Evolutionary conservation across 169 alveolate genomes (phyloP), one percentile per base, ranked within the genome.

Genomic region (Eimeria tenella): DNA sequence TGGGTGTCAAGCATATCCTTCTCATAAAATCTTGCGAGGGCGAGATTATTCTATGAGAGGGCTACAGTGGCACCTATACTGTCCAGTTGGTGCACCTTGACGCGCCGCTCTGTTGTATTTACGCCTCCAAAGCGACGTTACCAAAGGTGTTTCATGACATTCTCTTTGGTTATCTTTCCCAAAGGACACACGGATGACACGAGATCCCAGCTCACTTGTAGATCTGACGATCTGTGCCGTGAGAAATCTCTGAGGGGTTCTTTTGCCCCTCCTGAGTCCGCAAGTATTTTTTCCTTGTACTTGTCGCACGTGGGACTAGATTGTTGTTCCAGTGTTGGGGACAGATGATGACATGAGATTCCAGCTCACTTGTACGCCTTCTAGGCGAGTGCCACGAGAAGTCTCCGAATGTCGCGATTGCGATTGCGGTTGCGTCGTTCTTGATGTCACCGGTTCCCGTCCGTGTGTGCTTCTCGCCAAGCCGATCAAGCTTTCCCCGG

Each of bases 121-220:
- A 31, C 50, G 63, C 13, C 23, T 10, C 1, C 70, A 25, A 77
- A 62, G 79, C 50, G 91, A 52, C 91, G 21, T n/a, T 62, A 17
- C 17, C 13, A 7, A 49, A 62, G 91, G 91, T 84, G 91, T 62
- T 60, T 21, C 91, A 84, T 84, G 25, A 15, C 15, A 13, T 42
- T 15, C 4, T 62, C 31, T 60, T 17, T 62, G 23, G 65, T 31
- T 6, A 3, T 23, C 9, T 10, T 1, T 17, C 13, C 42, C 15
- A 79, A 11, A 74, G 52, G 58, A 70, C 55, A n/a, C 15, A 25
- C 70, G 52, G 97, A 96, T 96, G 97, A 94, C 93, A 58, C 65
- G 55, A 96, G 94, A 84, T 93, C 97, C 97, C 98, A 96, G 98
- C 98, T 97, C 98, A 96, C 97, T 96, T 81, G 87, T 90, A 87